phyloP scores from a whole-genome alignment of 75 land plant species.

The Ceratopteris richardii region DNA sequence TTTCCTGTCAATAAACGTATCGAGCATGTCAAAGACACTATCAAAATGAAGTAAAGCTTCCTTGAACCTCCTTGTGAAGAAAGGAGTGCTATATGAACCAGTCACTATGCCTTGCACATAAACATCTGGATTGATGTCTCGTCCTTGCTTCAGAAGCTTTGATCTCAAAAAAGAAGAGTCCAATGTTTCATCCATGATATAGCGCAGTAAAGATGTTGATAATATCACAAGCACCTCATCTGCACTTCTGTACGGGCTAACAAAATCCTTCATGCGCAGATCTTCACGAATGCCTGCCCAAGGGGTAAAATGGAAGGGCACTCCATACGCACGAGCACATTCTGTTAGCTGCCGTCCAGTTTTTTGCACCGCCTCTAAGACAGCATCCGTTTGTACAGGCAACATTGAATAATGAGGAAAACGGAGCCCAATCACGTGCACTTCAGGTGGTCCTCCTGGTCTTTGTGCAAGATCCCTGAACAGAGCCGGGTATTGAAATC shows the following conservation, averaged over 20 bases:
- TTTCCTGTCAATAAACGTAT: constrained; percentile 37
- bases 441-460: constrained; percentile 63
- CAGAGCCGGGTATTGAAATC: constrained; percentile 74
- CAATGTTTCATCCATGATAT: constrained; percentile 66
- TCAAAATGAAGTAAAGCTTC: constrained; percentile 69
- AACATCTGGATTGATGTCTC: constrained; percentile 51
- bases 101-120: constrained; percentile 64
- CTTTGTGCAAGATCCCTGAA: constrained; percentile 37
- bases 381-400: constrained; percentile 22
- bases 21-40: constrained; percentile 62
- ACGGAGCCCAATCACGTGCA: constrained; percentile 78
- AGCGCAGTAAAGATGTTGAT: constrained; percentile 42
- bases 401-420: constrained; percentile 44
- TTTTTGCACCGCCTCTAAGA: constrained; percentile 26
- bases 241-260: constrained; percentile 17
- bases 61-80: constrained; percentile 63
- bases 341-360: constrained; percentile 5
- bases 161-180: constrained; percentile 48
- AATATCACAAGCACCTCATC: constrained; percentile 62
- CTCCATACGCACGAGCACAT: not conserved
- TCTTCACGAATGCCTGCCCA: constrained; percentile 1
- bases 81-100: constrained; percentile 68
- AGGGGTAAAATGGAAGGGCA: constrained; percentile 1
- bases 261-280: constrained; percentile 4
- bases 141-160: constrained; percentile 48